Percentiles rank a stretch among this genome's conserved stretches.
Conservation (phyloP, 441 rosid species). For the Jatropha multifida region DNA sequence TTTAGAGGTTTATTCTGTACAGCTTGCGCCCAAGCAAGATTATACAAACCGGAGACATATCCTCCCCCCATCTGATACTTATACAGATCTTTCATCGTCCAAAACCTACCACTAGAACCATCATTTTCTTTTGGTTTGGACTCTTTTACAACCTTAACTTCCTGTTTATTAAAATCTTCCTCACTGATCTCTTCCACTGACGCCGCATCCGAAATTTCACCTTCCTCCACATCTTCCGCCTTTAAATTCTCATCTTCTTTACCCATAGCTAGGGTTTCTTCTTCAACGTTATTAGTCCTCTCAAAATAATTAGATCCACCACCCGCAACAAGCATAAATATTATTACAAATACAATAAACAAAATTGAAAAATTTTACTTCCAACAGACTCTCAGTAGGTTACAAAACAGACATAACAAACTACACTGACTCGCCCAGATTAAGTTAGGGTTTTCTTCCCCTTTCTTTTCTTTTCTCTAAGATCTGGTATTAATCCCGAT, state of each 20-base stretch:
- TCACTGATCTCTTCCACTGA: constrained; percentile 66
- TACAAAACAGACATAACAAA: not conserved
- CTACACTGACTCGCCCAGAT: not conserved
- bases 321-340: constrained; percentile 13
- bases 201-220: constrained; percentile 77
- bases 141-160: constrained; percentile 33
- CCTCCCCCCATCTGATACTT: constrained; percentile 56
- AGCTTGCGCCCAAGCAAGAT: constrained; percentile 97
- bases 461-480: not conserved
- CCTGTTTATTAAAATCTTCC: constrained; percentile 56
- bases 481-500: not conserved
- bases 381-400: not conserved
- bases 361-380: no score
- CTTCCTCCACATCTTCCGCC: constrained; percentile 78
- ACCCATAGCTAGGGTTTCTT: constrained; percentile 42
- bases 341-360: not conserved
- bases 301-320: constrained; percentile 35
- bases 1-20: constrained; percentile 84
- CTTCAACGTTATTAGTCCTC: not conserved
- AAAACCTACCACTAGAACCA: constrained; percentile 48
- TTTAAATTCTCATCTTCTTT: constrained; percentile 35
- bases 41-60: constrained; percentile 59
- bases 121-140: constrained; percentile 36
- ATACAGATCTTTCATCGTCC: constrained; percentile 79
- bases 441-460: constrained; percentile 16